These are phyloP conservation scores for Medicago arabica DNA, from an alignment of 306 rosid genomes.

Conservation along the genomic window DNA sequence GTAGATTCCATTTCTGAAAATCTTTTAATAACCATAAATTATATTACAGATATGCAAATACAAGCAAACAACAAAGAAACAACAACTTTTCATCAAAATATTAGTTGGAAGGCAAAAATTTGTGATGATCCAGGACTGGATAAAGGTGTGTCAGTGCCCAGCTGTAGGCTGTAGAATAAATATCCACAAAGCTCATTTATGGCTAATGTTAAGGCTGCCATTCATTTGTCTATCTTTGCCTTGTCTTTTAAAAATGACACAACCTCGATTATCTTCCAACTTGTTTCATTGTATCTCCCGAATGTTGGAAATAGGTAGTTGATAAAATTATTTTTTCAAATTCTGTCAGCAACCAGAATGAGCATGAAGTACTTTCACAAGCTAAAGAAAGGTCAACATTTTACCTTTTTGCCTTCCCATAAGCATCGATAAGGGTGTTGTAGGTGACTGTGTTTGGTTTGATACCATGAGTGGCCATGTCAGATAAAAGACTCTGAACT, in stretches of 20 bases:
- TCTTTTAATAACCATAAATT: conserved; percentile 51
- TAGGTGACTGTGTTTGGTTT: conserved; percentile 86
- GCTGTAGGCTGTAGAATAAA: background rate
- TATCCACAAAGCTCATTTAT: conserved; percentile 9
- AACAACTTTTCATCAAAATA: conserved; percentile 2
- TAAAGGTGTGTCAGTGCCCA: conserved; percentile 1
- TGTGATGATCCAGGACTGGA: background rate
- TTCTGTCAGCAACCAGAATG: conserved; percentile 48
- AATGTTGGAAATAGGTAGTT: conserved; percentile 9
- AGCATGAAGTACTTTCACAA: conserved; percentile 37
- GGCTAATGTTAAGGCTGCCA: background rate
- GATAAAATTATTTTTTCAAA: conserved; percentile 13
- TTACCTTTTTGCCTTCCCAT: conserved; percentile 90
- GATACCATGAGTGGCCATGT: conserved; percentile 73
- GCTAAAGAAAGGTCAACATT: conserved; percentile 31
- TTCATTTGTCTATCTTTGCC: background rate
- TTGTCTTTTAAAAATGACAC: conserved; percentile 19
- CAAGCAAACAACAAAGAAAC: conserved; percentile 5
- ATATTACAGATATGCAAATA: conserved; percentile 37
- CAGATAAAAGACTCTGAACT: conserved; percentile 73
- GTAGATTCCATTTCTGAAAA: conserved; percentile 88
- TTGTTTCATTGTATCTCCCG: background rate
- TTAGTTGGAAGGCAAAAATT: conserved; percentile 22
- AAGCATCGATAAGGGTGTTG: conserved; percentile 85
- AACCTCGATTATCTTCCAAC: background rate